These are phyloP conservation scores for Kondoa subrosea DNA, from an alignment of 768 basidiomycete genomes.

Conservation along the genomic window DNA sequence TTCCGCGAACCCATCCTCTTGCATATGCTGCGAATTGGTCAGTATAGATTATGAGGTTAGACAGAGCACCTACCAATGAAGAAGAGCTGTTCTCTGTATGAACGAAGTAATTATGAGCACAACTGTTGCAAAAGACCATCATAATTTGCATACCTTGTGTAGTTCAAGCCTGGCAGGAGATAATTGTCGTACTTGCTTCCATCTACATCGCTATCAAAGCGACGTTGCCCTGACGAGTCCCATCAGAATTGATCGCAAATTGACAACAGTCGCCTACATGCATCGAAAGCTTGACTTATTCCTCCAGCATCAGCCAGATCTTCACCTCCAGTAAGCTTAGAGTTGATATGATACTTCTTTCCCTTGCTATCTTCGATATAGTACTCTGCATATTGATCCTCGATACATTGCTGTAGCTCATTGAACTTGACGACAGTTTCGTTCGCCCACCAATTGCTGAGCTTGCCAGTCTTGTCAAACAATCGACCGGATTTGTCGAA, in stretches of 20 bases:
- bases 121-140: too few species aligned
- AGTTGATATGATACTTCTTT: constrained; percentile 66
- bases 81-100: constrained; percentile 26
- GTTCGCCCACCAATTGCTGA: constrained; percentile 87
- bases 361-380: constrained; percentile 73
- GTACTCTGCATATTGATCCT: constrained; percentile 79
- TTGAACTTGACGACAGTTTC: constrained; percentile 65
- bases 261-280: constrained; percentile 38
- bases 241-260: background rate
- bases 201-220: constrained; percentile 14
- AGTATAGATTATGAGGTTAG: too few species aligned
- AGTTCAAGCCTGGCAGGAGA: constrained; percentile 25
- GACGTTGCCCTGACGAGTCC: constrained; percentile 38
- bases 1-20: constrained; percentile 24
- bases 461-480: constrained; percentile 75
- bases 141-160: constrained; percentile 10
- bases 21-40: too few species aligned
- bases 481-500: constrained; percentile 66
- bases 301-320: constrained; percentile 70
- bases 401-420: constrained; percentile 65
- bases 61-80: too few species aligned
- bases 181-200: constrained; percentile 23
- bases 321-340: constrained; percentile 62
- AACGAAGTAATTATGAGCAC: too few species aligned
- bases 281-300: constrained; percentile 68